Base-by-base conservation (phyloP, 2,329 filamentous ascomycete species). In the Colletotrichum chlorophyti region DNA sequence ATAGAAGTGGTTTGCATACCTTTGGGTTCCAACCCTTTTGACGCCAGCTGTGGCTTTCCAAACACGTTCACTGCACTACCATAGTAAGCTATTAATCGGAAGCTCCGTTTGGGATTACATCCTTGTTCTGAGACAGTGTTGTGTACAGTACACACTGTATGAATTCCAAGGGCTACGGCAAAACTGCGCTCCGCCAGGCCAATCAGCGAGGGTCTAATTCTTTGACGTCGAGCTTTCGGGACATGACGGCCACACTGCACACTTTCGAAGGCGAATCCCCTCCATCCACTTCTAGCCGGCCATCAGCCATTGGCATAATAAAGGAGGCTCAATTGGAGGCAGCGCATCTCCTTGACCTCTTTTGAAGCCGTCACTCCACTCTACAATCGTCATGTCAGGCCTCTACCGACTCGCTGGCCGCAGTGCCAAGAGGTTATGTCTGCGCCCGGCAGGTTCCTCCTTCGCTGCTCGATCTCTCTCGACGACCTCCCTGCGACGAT, bases 351-450 rank as follows among this genome's bases (percentile, higher is more conserved):
- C 54, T 60, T 50, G 52, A 62, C 65, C 61, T 65, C 64, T 64
- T 68, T 65, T 64, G 65, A 64, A 66, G 65, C 64, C 63, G 64
- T 65, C 65, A 68, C 66, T 65, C 61, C 65, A 37, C 63, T 66
- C 62, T 58, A 58, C 64, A 53, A 68, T 63, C 72, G 79, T 75
- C 77, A 93, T 93, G 90, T 83, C 89, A 75, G 82, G 86, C 68
- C 79, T 93, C 72, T 86, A 86, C 77, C 87, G 90, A 76, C 82
- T 93, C 72, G 88, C 88, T 75, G 83, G 86, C 82, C 84, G 82
- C 76, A 82, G 85, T 74, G 87, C 87, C 76, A 88, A 85, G 78
- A 86, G 88, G 68, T 78, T 90, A 68, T 87, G 82, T 72, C 76
- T 86, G 66, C 81, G 77, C 64, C 79, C 74, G 63, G 66, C 68